These are phyloP conservation scores for Noccaea caerulescens DNA, from an alignment of 345 rosid genomes.

Conservation along the genomic window DNA sequence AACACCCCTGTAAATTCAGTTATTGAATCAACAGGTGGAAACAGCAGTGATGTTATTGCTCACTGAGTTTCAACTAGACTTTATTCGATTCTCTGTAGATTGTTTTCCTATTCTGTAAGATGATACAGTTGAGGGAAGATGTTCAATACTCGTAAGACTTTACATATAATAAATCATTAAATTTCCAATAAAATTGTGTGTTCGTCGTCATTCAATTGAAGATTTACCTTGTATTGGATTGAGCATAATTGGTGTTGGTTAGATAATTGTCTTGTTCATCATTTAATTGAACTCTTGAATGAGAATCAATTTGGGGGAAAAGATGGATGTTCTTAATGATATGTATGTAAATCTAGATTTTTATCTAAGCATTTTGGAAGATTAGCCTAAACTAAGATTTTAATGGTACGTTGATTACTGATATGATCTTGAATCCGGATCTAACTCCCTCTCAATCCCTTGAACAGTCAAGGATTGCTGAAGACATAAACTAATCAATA, in stretches of 20 bases:
- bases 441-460: neutral
- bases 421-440: neutral
- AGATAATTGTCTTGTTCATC: neutral
- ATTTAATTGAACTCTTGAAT: neutral
- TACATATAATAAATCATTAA: neutral
- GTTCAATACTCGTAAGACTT: slow-evolving; percentile 15
- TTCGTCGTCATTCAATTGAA: neutral
- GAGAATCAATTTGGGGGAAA: neutral
- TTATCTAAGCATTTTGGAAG: neutral
- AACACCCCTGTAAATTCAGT: slow-evolving; percentile 30
- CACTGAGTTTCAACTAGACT: slow-evolving; percentile 46
- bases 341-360: neutral
- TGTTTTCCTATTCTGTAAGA: slow-evolving; percentile 24
- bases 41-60: slow-evolving; percentile 55
- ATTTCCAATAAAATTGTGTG: neutral
- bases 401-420: neutral
- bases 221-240: slow-evolving; percentile 6
- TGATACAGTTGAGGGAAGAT: slow-evolving; percentile 11
- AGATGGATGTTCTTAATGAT: neutral
- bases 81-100: slow-evolving; percentile 1
- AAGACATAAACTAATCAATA: neutral
- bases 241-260: slow-evolving; percentile 3
- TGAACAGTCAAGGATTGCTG: neutral
- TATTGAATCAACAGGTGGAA: slow-evolving; percentile 39
- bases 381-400: slow-evolving; percentile 2